Base-by-base conservation (phyloP, 768 basidiomycete genomes). In the Exsudoporus frostii region DNA sequence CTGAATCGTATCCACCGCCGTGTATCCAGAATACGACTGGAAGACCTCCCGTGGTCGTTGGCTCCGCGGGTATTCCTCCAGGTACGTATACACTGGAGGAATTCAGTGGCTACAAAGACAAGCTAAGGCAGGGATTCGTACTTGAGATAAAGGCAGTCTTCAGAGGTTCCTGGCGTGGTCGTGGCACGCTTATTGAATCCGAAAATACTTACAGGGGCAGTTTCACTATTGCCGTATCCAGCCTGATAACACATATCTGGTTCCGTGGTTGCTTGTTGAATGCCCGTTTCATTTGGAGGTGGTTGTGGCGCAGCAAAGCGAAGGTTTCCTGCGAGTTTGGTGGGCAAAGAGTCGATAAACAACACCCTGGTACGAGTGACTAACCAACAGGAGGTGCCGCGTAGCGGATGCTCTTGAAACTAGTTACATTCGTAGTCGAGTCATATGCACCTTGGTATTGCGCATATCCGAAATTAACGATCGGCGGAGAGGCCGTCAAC, bases 131-230 rank as follows among this genome's bases (percentile, higher is more conserved):
- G 32, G 36, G 4, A n/a, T 11, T 19, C 64, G 22, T 39, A 70
- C 71, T 66, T 68, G 7, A 72, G 50, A 41, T 68, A 70, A 19
- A 71, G 53, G 40, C 69, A 71, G 47, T 72, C 71, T 50, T 72
- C 71, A 3, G 55, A 59, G 13, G 24, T 41, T 17, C 36, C 27
- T 7, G 24, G 38, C 5, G 44, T 32, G 38, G 13, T 20, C 11
- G 15, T 48, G n/a, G 33, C 20, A 22, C 45, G 44, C 17, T 57
- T 22, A 22, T 22, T 22, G 14, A 51, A 41, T 20, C 40, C 37
- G 25, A 45, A 39, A 41, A 13, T 41, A 24, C 34, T 32, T 14
- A 63, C 46, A 36, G 57, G 60, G 17, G 47, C 40, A 1, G 54
- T 58, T 7, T 51, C 44, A 24, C 60, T 46, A 11, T 9, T 27